Base-by-base conservation (phyloP, 148 eudicot genomes). In the Camellia japonica region DNA sequence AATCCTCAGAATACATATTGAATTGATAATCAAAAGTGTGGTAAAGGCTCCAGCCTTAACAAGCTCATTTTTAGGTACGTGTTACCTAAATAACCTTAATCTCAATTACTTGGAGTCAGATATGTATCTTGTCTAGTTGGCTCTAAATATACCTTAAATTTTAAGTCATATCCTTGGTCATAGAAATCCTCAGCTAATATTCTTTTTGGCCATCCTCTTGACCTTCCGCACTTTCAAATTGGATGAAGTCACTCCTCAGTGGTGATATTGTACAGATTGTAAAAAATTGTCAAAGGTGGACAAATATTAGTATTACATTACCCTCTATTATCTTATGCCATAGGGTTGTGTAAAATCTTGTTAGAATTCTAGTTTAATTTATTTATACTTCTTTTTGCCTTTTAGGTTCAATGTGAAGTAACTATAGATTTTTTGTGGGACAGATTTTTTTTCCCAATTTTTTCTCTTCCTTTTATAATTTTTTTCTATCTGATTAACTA, bases 401-500 rank as follows among this genome's bases (percentile, higher is more conserved):
- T 71, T 47, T 74, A 43, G 59, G 77, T 30, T 18, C 23, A 0
- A 59, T 59, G 16, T 43, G 19, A 74, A 58, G n/a, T 7, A 74
- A 41, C 23, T 74, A 12, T 12, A 18, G n/a, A 7, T 73, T 56
- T 18, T 64, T 52, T 80, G 56, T 52, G 4, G 69, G 65, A n/a
- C 11, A 14, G 18, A n/a, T 73, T 61, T 51, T 64, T 52, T 19
- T 3, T 65, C 59, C 70, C 54, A 80, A 18, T 58, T 49, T 49
- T 49, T 49, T 49, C 7, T 49, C 6, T 49, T 49, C 46, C 62
- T 41, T 65, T 80, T 71, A 49, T 71, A 13, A 58, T 78, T 47
- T 61, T 30, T 71, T 49, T 49, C 74, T 51, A 77, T 82, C 82
- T 82, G 83, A 79, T 79, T 73, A 83, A 76, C 54, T 59, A 10